Base-by-base conservation (phyloP, 352 stramenopile genomes). In the Globisporangium solare region DNA sequence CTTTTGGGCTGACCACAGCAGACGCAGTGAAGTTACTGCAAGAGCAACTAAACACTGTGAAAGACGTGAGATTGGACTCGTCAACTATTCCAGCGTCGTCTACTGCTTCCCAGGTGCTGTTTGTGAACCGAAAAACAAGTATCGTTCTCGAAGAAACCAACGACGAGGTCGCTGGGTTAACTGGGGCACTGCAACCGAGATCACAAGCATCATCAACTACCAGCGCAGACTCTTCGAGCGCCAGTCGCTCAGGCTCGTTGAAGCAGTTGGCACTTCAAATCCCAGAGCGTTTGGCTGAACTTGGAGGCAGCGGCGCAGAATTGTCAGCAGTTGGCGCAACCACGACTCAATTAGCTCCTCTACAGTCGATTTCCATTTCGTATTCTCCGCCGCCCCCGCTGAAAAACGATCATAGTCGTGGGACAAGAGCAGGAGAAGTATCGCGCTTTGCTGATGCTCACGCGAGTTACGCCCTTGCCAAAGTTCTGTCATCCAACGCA, bases 1-100 rank as follows among this genome's bases (percentile, higher is more conserved):
- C 65, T 21, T 82, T 66, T 57, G 68, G 71, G 11, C 49, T 75
- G n/a, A 71, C 59, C 6, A 67, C 73, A 47, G 43, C 41, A 27
- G 64, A 78, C n/a, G 68, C 62, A 11, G 55, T 69, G 11, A 31
- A 46, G 17, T 32, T 22, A 13, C 18, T 71, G 3, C 41, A 58
- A 47, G 47, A 53, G 7, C 64, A 56, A 24, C 15, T 66, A 22
- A 48, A 42, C 20, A 14, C 42, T 27, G n/a, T 18, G 21, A 45
- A 62, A 11, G 43, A 35, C 27, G 27, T 35, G 27, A 6, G 27
- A 10, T 35, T 35, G 27, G 27, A 35, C 5, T 35, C 27, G 27
- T 35, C 27, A 10, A 11, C 27, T 35, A 35, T 35, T 35, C 2
- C 5, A 53, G 15, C 15, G 48, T 6, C 6, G 17, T n/a, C 46